Evolutionary conservation across 305 asterid species (phyloP), one percentile per base, ranked within the genome.

Genomic region (Fraxinus dipetala): DNA sequence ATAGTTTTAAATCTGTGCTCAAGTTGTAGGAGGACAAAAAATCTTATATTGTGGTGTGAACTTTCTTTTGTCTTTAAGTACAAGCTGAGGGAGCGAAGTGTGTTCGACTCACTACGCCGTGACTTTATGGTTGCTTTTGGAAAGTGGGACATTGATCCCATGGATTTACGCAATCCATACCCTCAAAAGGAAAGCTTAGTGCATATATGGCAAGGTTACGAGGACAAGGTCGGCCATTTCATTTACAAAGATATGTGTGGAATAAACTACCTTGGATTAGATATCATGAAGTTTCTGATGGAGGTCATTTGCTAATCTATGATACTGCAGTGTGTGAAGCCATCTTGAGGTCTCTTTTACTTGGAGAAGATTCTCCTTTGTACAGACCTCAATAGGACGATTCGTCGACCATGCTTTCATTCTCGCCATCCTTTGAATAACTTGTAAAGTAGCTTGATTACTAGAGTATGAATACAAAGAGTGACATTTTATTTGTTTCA

Each of bases 81-180:
- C 85, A 84, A 88, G 87, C 81, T 87, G 16, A 82, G 90, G 85
- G 72, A 92, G n/a, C 87, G 85, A 75, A 80, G 38, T 1, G 85
- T 89, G 20, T 94, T 93, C 2, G 95, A 94, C 81, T 91, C 97
- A 81, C 87, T 95, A 26, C 88, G 92, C 5, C 88, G 89, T 20
- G 99, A 95, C 88, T 78, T 90, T 28, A 86, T 89, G n/a, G 98
- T 94, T 72, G 99, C 96, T 1, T 95, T 91, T 22, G 90, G 95
- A 24, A 91, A 87, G 84, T 95, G 99, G 99, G 98, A 95, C 63
- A 94, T 95, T 59, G 98, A 95, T 75, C 98, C 98, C 0, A 76
- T 92, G 86, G 94, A 90, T 76, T 87, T 93, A 22, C 11, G 78
- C 26, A 76, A 93, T 81, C 99, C 99, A 0, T 94, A 87, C 72